Conservation (phyloP, 441 rosid genomes). For the Sinapis alba region DNA sequence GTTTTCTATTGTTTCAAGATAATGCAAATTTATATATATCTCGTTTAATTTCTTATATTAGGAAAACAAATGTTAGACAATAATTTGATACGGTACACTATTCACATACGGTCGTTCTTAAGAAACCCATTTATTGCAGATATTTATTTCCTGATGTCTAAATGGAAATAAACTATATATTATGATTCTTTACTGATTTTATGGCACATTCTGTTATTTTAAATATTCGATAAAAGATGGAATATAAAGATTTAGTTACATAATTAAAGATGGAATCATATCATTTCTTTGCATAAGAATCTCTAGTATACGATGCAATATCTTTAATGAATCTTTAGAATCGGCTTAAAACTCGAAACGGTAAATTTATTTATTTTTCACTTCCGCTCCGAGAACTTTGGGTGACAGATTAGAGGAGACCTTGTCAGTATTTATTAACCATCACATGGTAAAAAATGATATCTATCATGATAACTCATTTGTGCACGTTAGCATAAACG, state of each 20-base stretch:
- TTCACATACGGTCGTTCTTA: slow-evolving; percentile 15
- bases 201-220: slow-evolving; percentile 12
- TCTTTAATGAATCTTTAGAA: slow-evolving; percentile 19
- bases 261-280: slow-evolving; percentile 26
- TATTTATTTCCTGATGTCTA: slow-evolving; percentile 1
- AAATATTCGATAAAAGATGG: slow-evolving; percentile 6
- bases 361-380: neutral
- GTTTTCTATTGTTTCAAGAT: too few relatives aligned
- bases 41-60: neutral
- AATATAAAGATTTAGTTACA: neutral
- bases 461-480: neutral
- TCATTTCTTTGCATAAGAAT: slow-evolving; percentile 7
- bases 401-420: slow-evolving; percentile 26
- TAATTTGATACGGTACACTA: slow-evolving; percentile 16
- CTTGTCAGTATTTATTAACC: slow-evolving; percentile 18
- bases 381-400: slow-evolving; percentile 31
- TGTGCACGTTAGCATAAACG: slow-evolving; percentile 15
- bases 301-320: slow-evolving; percentile 2
- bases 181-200: slow-evolving; percentile 20
- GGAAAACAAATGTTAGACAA: slow-evolving; percentile 21
- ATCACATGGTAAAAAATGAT: slow-evolving; percentile 4
- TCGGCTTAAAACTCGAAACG: slow-evolving; percentile 31
- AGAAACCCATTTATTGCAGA: neutral
- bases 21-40: too few relatives aligned
- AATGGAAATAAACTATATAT: slow-evolving; percentile 1